Evolutionary conservation across 2,329 filamentous ascomycete species (phyloP).

Genomic region (Dactylellina sp.): DNA sequence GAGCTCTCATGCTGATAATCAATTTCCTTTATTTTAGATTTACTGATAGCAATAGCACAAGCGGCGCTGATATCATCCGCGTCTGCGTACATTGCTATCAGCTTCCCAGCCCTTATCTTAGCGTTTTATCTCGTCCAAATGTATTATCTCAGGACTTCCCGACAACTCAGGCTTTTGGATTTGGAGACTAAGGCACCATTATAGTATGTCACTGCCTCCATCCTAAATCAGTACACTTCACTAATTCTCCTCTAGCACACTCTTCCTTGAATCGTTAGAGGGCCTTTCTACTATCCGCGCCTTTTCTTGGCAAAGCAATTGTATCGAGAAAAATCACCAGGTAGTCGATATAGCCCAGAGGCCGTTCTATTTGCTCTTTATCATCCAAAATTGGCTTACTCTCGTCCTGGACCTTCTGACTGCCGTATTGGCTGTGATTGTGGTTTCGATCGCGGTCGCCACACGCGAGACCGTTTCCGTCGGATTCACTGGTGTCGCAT

Average conservation of each 20-base stretch:
- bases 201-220: constrained; percentile 61
- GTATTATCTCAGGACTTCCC: constrained; percentile 72
- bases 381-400: constrained; percentile 71
- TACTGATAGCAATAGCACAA: constrained; percentile 66
- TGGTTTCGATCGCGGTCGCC: constrained; percentile 68
- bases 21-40: too few relatives aligned
- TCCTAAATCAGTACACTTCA: background rate
- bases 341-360: constrained; percentile 70
- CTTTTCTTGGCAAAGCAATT: constrained; percentile 68
- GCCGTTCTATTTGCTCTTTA: constrained; percentile 71
- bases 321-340: constrained; percentile 65
- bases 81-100: constrained; percentile 67
- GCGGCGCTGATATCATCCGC: constrained; percentile 67
- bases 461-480: constrained; percentile 61
- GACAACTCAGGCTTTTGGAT: constrained; percentile 72
- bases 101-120: constrained; percentile 67
- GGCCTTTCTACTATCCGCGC: constrained; percentile 71
- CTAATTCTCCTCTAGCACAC: constrained; percentile 61
- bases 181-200: constrained; percentile 73
- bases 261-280: constrained; percentile 71
- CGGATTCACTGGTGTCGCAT: constrained; percentile 63
- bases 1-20: too few relatives aligned
- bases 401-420: constrained; percentile 69
- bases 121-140: constrained; percentile 69
- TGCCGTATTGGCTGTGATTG: constrained; percentile 66